These are phyloP conservation scores for Gnaphalium uliginosum DNA, from an alignment of 129 eudicot genomes.

Conservation along the genomic window DNA sequence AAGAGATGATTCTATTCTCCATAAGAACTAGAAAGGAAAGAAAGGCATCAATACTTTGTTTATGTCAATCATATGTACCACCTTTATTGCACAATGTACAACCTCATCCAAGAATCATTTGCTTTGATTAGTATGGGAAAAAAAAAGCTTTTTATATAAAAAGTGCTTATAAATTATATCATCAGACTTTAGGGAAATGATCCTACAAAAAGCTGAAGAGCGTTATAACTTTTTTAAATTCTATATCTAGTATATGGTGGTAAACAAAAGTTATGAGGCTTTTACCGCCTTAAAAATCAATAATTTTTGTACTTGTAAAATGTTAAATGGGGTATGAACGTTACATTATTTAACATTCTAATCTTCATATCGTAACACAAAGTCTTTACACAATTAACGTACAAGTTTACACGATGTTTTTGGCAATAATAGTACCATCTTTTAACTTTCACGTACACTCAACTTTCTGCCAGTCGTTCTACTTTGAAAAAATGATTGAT, in stretches of 20 bases:
- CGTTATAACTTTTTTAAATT: neutral
- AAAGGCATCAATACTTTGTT: slow-evolving; percentile 19
- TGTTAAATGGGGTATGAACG: neutral
- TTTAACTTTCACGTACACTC: neutral
- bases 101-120: slow-evolving; percentile 18
- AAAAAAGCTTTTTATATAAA: neutral
- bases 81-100: neutral
- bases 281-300: neutral
- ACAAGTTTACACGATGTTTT: too few relatives aligned
- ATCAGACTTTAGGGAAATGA: neutral
- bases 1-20: neutral
- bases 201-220: neutral
- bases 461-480: neutral
- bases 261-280: neutral
- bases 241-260: neutral
- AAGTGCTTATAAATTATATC: neutral
- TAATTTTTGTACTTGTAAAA: neutral
- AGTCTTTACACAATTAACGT: neutral
- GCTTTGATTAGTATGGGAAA: neutral
- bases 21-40: slow-evolving; percentile 2
- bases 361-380: neutral
- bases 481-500: neutral
- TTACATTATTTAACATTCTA: too few relatives aligned
- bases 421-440: neutral
- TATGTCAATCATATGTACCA: neutral